Base-by-base conservation (phyloP, 2,329 filamentous ascomycete species). In the Lachnellula hyalina region DNA sequence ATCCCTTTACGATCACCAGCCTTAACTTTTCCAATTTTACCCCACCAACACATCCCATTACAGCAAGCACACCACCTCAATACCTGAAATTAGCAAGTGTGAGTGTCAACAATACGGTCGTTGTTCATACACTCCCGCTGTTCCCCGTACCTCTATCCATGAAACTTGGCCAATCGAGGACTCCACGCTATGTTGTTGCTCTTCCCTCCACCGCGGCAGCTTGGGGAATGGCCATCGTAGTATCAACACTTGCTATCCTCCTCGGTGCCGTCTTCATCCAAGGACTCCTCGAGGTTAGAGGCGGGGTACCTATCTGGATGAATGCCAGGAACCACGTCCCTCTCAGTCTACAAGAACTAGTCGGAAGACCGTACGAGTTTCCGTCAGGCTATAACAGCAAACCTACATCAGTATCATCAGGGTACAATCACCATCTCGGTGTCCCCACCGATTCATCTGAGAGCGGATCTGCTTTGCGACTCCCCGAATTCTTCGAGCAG, bases 1-100 rank as follows among this genome's bases (percentile, higher is more conserved):
- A 86, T 64, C 75, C 75, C 3, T 73, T 76, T 40, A 78, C 79
- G 60, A 84, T 86, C 62, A 85, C 84, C 3, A 76, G 77, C 45
- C 66, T 86, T 12, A 73, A 77, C 9, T 83, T 86, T 65, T 84
- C 82, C 3, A 72, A 73, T 53, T 67, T 67, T 52, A 61, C 55
- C 5, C 63, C 65, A 42, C 65, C 65, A 42, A 32, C 59, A 4
- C 51, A 61, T 28, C 61, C 64, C 15, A 48, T 67, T n/a, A 66
- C 63, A 19, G 63, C 64, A 38, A 56, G 55, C 42, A 67, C 67
- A 19, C 63, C 61, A 21, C 63, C 62, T 3, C 67, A 67, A 49
- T 51, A 60, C 25, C 51, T 71, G 15, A 68, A 69, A 46, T 55
- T 71, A 17, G 68, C 68, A 17, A 70, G 68, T 52, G 63, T 67